Conservation (phyloP, 305 asterid species). For the Fraxinus baroniana region DNA sequence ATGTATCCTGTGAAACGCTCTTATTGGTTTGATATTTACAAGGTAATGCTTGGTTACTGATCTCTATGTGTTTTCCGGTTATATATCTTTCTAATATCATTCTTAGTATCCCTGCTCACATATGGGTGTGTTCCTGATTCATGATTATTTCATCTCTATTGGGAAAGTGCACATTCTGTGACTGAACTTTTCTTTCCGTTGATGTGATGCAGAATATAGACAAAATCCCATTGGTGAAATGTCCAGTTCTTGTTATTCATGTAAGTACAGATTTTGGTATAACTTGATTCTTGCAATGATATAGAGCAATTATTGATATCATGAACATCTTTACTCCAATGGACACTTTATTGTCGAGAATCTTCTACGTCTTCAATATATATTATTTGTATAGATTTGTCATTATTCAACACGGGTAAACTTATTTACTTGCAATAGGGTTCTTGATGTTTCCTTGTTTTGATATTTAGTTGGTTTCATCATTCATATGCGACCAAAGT, state of each 20-base stretch:
- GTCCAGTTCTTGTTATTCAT: slow-evolving; percentile 90
- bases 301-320: neutral
- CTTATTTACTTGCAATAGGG: neutral
- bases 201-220: slow-evolving; percentile 77
- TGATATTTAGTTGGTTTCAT: neutral
- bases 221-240: slow-evolving; percentile 83
- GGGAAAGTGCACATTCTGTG: neutral
- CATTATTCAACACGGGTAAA: neutral
- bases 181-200: slow-evolving; percentile 3
- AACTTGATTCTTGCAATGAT: neutral
- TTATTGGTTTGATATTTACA: slow-evolving; percentile 97
- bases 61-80: neutral
- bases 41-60: slow-evolving; percentile 41
- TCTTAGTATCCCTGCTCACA: neutral
- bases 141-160: neutral
- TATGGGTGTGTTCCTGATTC: neutral
- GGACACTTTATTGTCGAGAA: neutral
- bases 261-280: slow-evolving; percentile 39
- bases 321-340: neutral
- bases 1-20: slow-evolving; percentile 97
- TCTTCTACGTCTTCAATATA: neutral
- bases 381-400: neutral
- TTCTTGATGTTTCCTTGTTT: neutral
- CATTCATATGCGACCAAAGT: neutral
- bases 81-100: neutral